Conservation (phyloP, 176 grass and related monocot species). For the Oryza officinalis region DNA sequence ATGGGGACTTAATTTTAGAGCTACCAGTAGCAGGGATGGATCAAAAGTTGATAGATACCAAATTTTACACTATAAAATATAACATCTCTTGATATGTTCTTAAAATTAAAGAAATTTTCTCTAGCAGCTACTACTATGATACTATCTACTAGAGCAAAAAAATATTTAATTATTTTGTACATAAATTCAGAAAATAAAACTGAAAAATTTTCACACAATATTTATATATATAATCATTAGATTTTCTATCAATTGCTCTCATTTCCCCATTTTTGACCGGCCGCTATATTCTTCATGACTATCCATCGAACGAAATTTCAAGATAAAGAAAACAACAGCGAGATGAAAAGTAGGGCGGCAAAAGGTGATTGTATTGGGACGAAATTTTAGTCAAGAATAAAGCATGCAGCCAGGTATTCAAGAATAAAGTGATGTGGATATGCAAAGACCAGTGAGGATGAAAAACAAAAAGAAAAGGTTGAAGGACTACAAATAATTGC, state of each 20-base stretch:
- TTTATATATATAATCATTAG: not conserved
- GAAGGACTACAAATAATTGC: slow-evolving; percentile 38
- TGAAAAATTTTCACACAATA: not conserved
- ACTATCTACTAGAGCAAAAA: not conserved
- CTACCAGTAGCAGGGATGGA: not conserved
- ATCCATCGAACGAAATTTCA: not conserved
- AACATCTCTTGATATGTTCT: not conserved
- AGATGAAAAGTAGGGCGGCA: not conserved
- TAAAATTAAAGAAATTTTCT: not conserved
- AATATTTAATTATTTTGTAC: not conserved
- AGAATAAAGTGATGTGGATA: slow-evolving; percentile 81
- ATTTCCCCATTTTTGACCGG: not conserved
- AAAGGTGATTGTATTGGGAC: slow-evolving; percentile 42
- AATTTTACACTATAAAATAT: not conserved
- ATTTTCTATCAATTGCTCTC: not conserved
- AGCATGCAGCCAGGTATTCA: slow-evolving; percentile 51
- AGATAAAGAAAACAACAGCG: slow-evolving; percentile 9
- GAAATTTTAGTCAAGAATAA: slow-evolving; percentile 74
- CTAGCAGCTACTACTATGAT: not conserved
- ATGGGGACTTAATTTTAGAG: not conserved
- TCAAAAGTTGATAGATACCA: not conserved
- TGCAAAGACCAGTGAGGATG: slow-evolving; percentile 36
- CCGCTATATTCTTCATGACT: not conserved
- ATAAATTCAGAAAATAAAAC: not conserved
- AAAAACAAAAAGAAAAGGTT: slow-evolving; percentile 26